A percentile compares a stretch with the other conserved stretches of the same genome.
Evolutionary conservation across 139 green algal species (phyloP).

Genomic region (Eudorina sp.): DNA sequence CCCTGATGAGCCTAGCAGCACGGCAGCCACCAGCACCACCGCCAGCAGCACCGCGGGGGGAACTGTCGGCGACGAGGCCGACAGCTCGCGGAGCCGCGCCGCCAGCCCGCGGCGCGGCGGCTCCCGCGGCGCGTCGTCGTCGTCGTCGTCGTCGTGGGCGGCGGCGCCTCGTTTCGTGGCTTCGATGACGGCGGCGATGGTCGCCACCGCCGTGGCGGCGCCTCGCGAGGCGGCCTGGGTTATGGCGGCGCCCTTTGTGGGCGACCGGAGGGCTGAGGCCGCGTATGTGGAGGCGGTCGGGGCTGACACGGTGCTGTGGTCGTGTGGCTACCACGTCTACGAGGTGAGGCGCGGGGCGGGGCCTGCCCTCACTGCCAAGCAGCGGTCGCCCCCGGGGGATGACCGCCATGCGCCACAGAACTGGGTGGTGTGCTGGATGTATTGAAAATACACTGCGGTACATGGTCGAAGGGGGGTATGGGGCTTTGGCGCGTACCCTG

Average conservation of each 20-base stretch:
- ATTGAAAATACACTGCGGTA: no score
- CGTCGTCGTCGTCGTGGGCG: background rate
- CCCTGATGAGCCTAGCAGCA: background rate
- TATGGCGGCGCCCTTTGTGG: background rate
- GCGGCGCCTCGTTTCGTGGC: no score
- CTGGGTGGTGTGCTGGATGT: no score
- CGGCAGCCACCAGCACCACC: background rate
- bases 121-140: background rate
- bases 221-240: background rate
- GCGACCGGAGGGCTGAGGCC: background rate
- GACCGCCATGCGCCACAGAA: no score
- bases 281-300: conserved; percentile 6
- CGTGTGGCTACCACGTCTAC: conserved; percentile 19
- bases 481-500: no score
- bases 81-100: background rate
- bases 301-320: background rate
- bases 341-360: no score
- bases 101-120: background rate
- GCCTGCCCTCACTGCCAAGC: no score
- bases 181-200: background rate
- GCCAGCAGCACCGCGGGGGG: background rate
- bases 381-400: no score
- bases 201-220: background rate
- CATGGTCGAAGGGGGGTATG: no score
- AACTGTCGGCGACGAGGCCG: background rate